These are phyloP conservation scores for Diphasiastrum complanatum DNA, from an alignment of 83 land plant species.

Conservation along the genomic window DNA sequence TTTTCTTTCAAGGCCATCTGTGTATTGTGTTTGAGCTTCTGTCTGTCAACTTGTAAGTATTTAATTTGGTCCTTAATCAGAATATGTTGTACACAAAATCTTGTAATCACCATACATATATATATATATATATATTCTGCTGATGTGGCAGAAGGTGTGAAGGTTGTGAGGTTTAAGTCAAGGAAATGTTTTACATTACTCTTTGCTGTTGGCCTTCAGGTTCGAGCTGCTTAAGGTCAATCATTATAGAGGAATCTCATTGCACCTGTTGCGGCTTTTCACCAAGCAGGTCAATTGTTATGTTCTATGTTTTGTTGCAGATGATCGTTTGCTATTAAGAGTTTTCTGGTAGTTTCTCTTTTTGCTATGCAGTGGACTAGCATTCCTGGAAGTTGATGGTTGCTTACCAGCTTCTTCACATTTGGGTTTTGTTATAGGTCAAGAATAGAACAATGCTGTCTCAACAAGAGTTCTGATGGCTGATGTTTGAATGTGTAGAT, in stretches of 20 bases:
- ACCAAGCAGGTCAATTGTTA: conserved; percentile 59
- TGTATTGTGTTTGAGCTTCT: conserved; percentile 52
- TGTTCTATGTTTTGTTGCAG: background rate
- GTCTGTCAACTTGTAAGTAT: conserved; percentile 16
- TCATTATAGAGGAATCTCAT: conserved; percentile 58
- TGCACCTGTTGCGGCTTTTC: conserved; percentile 60
- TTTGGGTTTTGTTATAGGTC: too few relatives aligned
- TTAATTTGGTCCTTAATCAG: too few relatives aligned
- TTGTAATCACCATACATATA: too few relatives aligned
- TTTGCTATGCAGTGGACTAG: background rate
- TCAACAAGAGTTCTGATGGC: too few relatives aligned
- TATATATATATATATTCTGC: too few relatives aligned
- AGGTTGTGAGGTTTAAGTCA: too few relatives aligned
- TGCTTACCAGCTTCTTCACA: too few relatives aligned
- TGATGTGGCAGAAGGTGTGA: too few relatives aligned
- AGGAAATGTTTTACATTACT: background rate
- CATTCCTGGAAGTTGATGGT: background rate
- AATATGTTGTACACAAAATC: too few relatives aligned
- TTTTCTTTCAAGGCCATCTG: conserved; percentile 63
- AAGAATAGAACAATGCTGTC: too few relatives aligned
- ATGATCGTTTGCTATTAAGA: background rate
- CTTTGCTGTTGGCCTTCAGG: conserved; percentile 32
- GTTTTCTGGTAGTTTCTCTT: background rate
- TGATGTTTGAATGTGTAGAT: too few relatives aligned
- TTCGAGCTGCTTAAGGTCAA: conserved; percentile 74